Evolutionary conservation across 345 rosid genomes (phyloP).

Genomic region (Noccaea caerulescens): DNA sequence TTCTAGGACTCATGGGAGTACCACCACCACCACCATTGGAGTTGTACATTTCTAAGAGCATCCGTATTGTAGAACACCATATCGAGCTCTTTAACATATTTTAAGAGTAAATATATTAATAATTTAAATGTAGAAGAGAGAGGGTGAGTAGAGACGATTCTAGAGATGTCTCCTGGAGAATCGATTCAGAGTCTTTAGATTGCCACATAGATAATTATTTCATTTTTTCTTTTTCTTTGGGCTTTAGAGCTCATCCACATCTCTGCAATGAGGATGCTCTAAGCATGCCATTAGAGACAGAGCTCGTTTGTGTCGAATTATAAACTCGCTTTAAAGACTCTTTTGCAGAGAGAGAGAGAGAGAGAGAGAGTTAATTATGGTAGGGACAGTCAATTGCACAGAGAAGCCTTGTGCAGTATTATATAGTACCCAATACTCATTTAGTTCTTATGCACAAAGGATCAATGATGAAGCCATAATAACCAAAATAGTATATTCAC

Average conservation of each 20-base stretch:
- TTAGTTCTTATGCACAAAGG: slow-evolving; percentile 55
- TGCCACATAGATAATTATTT: no score
- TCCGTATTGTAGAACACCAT: no score
- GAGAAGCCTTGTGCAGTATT: slow-evolving; percentile 50
- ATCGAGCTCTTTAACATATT: no score
- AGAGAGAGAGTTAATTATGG: slow-evolving; percentile 37
- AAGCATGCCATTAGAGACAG: slow-evolving; percentile 71
- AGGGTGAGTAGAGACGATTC: no score
- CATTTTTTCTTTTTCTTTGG: no score
- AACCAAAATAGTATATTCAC: not conserved
- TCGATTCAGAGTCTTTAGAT: no score
- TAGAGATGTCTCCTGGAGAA: no score
- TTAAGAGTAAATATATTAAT: no score
- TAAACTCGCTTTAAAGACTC: slow-evolving; percentile 29
- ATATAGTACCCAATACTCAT: slow-evolving; percentile 43
- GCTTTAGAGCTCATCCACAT: no score
- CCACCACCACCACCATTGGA: slow-evolving; percentile 52
- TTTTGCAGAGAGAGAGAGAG: slow-evolving; percentile 28
- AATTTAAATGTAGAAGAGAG: no score
- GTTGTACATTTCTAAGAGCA: slow-evolving; percentile 84
- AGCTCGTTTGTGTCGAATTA: slow-evolving; percentile 32
- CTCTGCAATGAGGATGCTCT: no score
- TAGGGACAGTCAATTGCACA: slow-evolving; percentile 52
- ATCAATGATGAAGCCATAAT: slow-evolving; percentile 33
- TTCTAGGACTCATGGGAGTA: slow-evolving; percentile 76